Base-by-base conservation (phyloP, 2,329 filamentous ascomycete genomes). In the Shiraia sp. region DNA sequence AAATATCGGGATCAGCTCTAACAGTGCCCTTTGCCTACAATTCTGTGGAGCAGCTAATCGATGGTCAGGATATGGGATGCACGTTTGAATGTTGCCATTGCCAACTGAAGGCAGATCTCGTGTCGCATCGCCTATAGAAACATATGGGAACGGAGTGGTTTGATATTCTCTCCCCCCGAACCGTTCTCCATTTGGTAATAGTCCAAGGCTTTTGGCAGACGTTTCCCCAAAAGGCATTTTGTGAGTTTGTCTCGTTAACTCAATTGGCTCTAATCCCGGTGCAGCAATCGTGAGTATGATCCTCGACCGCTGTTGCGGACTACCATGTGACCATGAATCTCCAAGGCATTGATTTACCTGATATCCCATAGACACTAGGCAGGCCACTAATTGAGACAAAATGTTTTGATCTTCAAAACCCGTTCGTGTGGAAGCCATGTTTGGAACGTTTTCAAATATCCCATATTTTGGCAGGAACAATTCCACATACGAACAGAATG, bases 361-460 rank as follows among this genome's bases (percentile, higher is more conserved):
- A 52, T 93, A 95, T 0, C 88, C 88, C 49, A 93, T 74, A 0
- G 85, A 86, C 0, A 92, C 84, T 0, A 93, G 70, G 1, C 83
- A 78, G 48, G 85, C 87, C 8, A 93, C 74, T 0, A 93, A 72
- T 52, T 91, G 87, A 1, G 83, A 83, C 36, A 91, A 83, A 0
- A 88, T 80, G 43, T 88, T 87, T 14, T 85, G 75, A 3, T 76
- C 69, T 12, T 76, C 69, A 23, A 66, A 69, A 6, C 60, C 56
- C 13, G 65, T 72, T 13, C 72, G 70, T 16, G 59, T 73, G 32
- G 71, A 76, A 0, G 86, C 78, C 70, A 92, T 88, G 0, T 72
- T 75, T 0, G 80, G 69, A 0, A 95, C 89, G 51, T 95, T 95
- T 63, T 95, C 89, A 0, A 95, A 75, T 0, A 92, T 52, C 0